Base-by-base conservation (phyloP, 164 flowering plant genomes). In the Annona cherimola region DNA sequence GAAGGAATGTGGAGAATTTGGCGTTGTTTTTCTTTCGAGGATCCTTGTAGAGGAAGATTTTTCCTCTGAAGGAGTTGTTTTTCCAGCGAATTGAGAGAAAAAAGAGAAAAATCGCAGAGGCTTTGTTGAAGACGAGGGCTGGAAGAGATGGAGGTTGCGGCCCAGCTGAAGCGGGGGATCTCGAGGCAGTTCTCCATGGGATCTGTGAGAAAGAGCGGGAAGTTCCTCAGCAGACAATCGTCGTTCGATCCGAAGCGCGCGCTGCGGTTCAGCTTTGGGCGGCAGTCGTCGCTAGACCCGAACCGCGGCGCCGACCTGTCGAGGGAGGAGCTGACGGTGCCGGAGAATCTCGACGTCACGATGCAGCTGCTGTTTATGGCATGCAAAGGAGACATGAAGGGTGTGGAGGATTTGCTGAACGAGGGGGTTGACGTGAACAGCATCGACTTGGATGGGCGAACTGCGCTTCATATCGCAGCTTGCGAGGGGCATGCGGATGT, bases 391-490 rank as follows among this genome's bases (percentile, higher is more conserved):
- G 98, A 95, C 65, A 93, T 76, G 18, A 73, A 69, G 20, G 98
- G 92, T 0, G 85, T 95, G n/a, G 84, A 87, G 82, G 98, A 91
- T 45, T 79, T 90, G 82, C 77, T 93, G 57, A 81, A 90, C 20
- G 89, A 86, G n/a, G 99, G 94, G 2, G 67, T 79, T 63, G 99
- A 95, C 71, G 97, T 89, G 4, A 95, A 95, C 71, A 91, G 93
- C 78, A 93, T 95, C 70, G 99, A 93, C 78, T 79, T 95, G 73
- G 98, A 95, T 77, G 99, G 98, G 2, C 80, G 99, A 6, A 95
- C 99, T 18, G 99, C 92, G 19, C 59, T 95, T 78, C 99, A 95
- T 67, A 87, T 95, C 64, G 97, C 96, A 2, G 93, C 97, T n/a
- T 95, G 98, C 72, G 99, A 95, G 71, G 99, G 99, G 1, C 92